Evolutionary conservation across 768 basidiomycete species (phyloP).

Genomic region (Cyathus striatus): DNA sequence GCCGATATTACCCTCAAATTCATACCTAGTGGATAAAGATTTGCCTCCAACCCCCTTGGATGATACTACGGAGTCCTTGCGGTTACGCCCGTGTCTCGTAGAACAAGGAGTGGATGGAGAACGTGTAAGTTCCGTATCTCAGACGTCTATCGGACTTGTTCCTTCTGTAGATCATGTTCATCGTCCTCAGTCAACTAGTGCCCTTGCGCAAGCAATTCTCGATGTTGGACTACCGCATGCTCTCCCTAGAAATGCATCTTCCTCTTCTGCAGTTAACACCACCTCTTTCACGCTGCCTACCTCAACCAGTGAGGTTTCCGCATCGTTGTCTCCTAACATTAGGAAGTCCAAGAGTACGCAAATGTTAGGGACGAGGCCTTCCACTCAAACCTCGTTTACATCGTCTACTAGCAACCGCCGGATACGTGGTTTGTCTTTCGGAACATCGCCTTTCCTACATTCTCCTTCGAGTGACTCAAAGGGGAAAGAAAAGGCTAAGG

Average conservation of each 20-base stretch:
- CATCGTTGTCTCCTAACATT: constrained; percentile 17
- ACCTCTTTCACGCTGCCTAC: constrained; percentile 35
- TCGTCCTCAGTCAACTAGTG: constrained; percentile 24
- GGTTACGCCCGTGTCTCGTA: background rate
- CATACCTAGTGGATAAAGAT: constrained; percentile 10
- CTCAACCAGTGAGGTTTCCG: constrained; percentile 8
- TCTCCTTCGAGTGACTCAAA: constrained; percentile 32
- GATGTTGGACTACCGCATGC: constrained; percentile 56
- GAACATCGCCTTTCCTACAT: constrained; percentile 34
- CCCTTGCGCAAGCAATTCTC: constrained; percentile 51
- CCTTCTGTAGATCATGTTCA: too few relatives aligned
- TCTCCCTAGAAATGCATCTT: constrained; percentile 34
- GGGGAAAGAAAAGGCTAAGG: constrained; percentile 38
- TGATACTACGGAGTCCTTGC: background rate
- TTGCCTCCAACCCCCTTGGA: constrained; percentile 20
- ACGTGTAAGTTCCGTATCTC: too few relatives aligned
- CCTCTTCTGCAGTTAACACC: constrained; percentile 45
- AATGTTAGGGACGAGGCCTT: constrained; percentile 11
- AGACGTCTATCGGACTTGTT: too few relatives aligned
- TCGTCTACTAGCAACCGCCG: constrained; percentile 19
- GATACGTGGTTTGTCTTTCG: constrained; percentile 54
- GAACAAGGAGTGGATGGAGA: too few relatives aligned
- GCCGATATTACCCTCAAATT: background rate
- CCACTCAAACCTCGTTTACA: background rate
- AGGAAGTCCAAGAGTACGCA: constrained; percentile 53